phyloP scores from a whole-genome alignment of 768 basidiomycete species.

The Trametes sanguinea region DNA sequence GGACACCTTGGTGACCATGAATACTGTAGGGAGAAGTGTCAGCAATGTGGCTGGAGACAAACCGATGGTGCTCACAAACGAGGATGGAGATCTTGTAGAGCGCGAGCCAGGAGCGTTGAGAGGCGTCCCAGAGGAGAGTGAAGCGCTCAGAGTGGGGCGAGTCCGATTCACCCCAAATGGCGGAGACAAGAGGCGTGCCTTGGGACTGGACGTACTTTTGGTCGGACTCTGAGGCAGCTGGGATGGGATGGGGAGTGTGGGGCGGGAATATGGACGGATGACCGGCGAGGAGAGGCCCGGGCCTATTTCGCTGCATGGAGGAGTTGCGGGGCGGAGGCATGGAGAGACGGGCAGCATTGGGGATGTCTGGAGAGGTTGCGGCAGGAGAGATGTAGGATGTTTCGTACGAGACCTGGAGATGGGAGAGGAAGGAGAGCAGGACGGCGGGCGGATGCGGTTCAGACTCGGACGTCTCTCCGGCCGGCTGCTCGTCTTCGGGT shows the following conservation, averaged over 20 bases:
- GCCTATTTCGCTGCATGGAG: conserved; percentile 44
- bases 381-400: conserved; percentile 73
- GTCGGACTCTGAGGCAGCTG: conserved; percentile 71
- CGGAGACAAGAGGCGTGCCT: conserved; percentile 70
- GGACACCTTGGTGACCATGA: conserved; percentile 63
- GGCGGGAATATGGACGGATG: conserved; percentile 73
- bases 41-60: no score
- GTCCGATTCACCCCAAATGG: conserved; percentile 70
- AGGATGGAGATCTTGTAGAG: conserved; percentile 75
- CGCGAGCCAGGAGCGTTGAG: conserved; percentile 70
- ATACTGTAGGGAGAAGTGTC: conserved; percentile 50
- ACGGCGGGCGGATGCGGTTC: no score
- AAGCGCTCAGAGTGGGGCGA: conserved; percentile 50
- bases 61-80: conserved; percentile 57
- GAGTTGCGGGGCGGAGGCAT: conserved; percentile 55
- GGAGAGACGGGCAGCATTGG: conserved; percentile 28
- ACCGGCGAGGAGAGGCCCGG: conserved; percentile 38
- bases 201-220: conserved; percentile 76
- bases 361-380: conserved; percentile 34
- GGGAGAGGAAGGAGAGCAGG: conserved; percentile 63
- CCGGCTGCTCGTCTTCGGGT: conserved; percentile 22
- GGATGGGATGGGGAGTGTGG: conserved; percentile 82
- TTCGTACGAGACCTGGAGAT: conserved; percentile 77
- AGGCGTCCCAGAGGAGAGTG: conserved; percentile 63
- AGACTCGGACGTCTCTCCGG: no score